phyloP scores from a whole-genome alignment of 2,329 filamentous ascomycete species.

The Cladobotryum protrusum region DNA sequence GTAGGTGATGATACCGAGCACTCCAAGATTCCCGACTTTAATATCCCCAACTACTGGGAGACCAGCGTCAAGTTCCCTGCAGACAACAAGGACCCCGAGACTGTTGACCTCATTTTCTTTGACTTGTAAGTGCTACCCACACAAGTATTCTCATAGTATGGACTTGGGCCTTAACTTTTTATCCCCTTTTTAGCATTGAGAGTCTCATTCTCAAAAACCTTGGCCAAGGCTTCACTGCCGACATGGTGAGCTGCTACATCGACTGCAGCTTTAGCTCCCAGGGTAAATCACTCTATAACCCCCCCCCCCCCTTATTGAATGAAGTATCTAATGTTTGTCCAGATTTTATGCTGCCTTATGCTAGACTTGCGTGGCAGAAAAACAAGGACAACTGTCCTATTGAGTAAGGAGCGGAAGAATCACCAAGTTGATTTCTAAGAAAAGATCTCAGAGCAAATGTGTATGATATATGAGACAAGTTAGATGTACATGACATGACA shows the following conservation, averaged over 20 bases:
- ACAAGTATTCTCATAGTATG: neutral
- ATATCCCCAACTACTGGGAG: conserved; percentile 45
- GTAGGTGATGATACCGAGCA: conserved; percentile 50
- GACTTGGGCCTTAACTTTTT: neutral
- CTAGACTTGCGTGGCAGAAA: conserved; percentile 32
- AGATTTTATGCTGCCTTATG: conserved; percentile 35
- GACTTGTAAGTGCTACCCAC: conserved; percentile 38
- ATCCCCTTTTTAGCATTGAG: conserved; percentile 28
- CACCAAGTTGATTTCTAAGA: too few species aligned
- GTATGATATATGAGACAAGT: neutral
- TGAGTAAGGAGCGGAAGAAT: neutral
- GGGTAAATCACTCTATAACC: conserved; percentile 13
- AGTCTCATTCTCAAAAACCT: conserved; percentile 30
- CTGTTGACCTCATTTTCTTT: conserved; percentile 48
- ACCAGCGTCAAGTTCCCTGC: conserved; percentile 41
- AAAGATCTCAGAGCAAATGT: neutral
- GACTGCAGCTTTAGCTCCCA: conserved; percentile 33
- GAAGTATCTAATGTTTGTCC: conserved; percentile 1
- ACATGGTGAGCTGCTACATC: conserved; percentile 33
- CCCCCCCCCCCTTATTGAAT: too few species aligned
- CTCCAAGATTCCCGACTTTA: conserved; percentile 38
- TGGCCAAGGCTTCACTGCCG: conserved; percentile 28
- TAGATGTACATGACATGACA: neutral
- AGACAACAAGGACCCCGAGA: conserved; percentile 34
- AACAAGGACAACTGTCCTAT: conserved; percentile 30